Percentiles rank a stretch among this genome's conserved stretches.
Evolutionary conservation across 179 eudicot species (phyloP).

Genomic region (Spergularia azorica): DNA sequence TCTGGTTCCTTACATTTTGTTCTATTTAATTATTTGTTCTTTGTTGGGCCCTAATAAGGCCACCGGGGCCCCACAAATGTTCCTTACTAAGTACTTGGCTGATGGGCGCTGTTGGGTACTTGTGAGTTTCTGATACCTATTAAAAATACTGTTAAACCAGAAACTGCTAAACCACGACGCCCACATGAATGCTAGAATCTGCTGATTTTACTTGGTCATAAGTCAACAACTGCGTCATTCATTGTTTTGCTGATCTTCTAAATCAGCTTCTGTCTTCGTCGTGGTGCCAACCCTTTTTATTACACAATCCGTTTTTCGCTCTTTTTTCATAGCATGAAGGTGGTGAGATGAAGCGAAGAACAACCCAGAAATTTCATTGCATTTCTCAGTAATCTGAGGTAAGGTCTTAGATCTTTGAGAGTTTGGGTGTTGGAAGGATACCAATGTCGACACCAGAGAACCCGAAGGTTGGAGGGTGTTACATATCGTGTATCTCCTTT

Average conservation of each 20-base stretch:
- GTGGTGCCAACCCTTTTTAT: constrained; percentile 21
- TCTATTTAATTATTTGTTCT: not conserved
- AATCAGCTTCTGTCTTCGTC: constrained; percentile 22
- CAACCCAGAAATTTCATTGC: constrained; percentile 1
- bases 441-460: constrained; percentile 39
- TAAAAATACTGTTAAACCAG: constrained; percentile 8
- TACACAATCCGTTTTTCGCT: not conserved
- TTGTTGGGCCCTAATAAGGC: not conserved
- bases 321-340: not conserved
- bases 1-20: not conserved
- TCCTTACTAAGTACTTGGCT: not conserved
- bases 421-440: not conserved
- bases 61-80: constrained; percentile 2
- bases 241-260: constrained; percentile 26
- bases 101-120: not conserved
- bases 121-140: not conserved
- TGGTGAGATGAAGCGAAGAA: not conserved
- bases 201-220: constrained; percentile 26
- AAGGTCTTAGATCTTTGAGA: constrained; percentile 2
- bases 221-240: constrained; percentile 27
- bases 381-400: not conserved
- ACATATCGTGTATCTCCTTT: constrained; percentile 39
- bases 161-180: constrained; percentile 23
- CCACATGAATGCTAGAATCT: constrained; percentile 20
- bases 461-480: constrained; percentile 41